Evolutionary conservation across 768 basidiomycete species (phyloP), one percentile per base, ranked within the genome.

Genomic region (Boletus rubroflammeus): DNA sequence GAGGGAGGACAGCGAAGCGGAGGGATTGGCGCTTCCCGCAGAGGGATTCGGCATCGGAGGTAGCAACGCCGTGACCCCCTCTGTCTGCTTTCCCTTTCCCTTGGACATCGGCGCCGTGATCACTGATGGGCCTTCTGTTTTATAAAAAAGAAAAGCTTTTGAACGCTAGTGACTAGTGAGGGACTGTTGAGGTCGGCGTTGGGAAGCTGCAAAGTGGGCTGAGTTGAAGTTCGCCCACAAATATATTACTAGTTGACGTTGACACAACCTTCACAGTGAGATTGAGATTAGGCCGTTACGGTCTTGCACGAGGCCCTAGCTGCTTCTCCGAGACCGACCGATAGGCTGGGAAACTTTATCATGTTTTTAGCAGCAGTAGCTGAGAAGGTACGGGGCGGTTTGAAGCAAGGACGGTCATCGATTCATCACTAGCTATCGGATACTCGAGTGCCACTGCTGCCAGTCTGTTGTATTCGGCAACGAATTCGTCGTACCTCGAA

Each of bases 21-120:
- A 77, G 40, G 88, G 89, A 67, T 89, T 86, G 28, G 86, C 82
- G 62, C 85, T 86, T 28, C 83, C 82, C 13, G 81, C 78, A 35
- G 83, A 76, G 54, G 78, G 79, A 64, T 79, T 81, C 54, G 78
- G 74, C 67, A 81, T 68, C 52, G 74, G 72, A 32, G 75, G 63
- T 6, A 62, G 60, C 53, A 72, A 39, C 17, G 67, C 42, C 15
- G 50, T 32, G n/a, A 34, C 34, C 25, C 31, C 31, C 44, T 63
- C 70, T 9, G 46, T 31, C 47, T 67, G 62, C 54, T 64, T 73
- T 54, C 63, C 69, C 53, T 66, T 73, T 41, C 61, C 64, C 32
- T 68, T 67, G 31, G 71, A 63, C 71, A 72, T 69, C 21, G 14
- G n/a, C 5, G 13, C n/a, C n/a, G n/a, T n/a, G n/a, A n/a, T n/a